Conservation (phyloP, 176 grass and related monocot species). For the Elymus sibiricus region DNA sequence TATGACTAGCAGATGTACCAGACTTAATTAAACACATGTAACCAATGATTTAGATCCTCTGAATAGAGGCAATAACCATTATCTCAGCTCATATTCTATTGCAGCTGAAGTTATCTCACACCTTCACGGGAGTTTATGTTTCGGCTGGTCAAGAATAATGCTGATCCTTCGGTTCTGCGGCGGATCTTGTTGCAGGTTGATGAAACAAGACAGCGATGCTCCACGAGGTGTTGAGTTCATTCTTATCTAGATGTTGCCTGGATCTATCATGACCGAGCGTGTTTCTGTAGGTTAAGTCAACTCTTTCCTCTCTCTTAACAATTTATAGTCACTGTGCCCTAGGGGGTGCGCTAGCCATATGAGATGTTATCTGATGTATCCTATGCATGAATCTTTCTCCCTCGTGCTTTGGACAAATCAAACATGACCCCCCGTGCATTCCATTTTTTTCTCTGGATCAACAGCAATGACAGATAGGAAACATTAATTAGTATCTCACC, state of each 20-base stretch:
- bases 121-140: not conserved
- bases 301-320: not conserved
- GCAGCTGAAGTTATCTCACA: not conserved
- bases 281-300: not conserved
- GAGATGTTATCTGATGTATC: no score
- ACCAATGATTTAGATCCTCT: not conserved
- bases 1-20: not conserved
- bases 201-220: constrained; percentile 24
- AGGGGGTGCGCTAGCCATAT: no score
- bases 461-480: not conserved
- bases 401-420: no score
- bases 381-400: no score
- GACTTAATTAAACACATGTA: not conserved
- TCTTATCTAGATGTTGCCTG: not conserved
- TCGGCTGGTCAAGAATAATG: not conserved
- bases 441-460: not conserved
- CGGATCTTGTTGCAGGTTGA: constrained; percentile 4
- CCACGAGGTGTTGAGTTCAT: constrained; percentile 13
- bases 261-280: not conserved
- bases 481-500: not conserved
- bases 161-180: not conserved
- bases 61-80: not conserved
- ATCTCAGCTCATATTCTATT: not conserved
- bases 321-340: not conserved
- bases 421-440: no score